Base-by-base conservation (phyloP, 2,329 filamentous ascomycete species). In the Fusarium anguioides region DNA sequence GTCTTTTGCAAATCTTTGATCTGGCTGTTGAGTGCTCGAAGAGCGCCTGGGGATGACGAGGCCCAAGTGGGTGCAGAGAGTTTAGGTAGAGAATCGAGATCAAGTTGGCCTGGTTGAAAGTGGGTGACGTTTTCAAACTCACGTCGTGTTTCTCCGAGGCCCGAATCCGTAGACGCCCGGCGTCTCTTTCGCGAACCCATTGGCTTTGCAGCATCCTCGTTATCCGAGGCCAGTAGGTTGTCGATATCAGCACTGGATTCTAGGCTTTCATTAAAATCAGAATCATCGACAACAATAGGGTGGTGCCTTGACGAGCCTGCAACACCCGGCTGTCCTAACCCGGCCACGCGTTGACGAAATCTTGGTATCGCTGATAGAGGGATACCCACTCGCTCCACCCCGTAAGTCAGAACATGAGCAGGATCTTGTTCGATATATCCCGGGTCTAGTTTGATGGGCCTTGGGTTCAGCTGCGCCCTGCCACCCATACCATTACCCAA, bases 101-200 rank as follows among this genome's bases (percentile, higher is more conserved):
- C 84, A 8, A 97, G 81, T 0, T 81, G 82, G 2, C 90, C 91
- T 1, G 93, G 90, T 3, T 84, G 75, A 70, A 96, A 97, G 37
- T 77, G 72, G 0, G 80, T 80, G 56, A 57, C 42, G 14, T 39
- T 47, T 3, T n/a, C 37, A 41, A 31, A 6, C 24, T 39, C 41
- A 18, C 31, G 55, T 12, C 67, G 68, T 23, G 27, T 35, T 23
- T 55, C 45, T 33, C 54, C 65, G 29, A 73, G 47, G 20, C 54
- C 66, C 17, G 70, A 72, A 35, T 73, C 69, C 18, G 46, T 56
- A 29, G 69, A 69, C 24, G 57, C 58, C 41, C 62, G 51, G 41
- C 69, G 60, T 48, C 69, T 60, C 51, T 72, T 65, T 36, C 67
- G 71, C 48, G 60, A 53, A 47, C 35, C 57, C 42, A 23, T 50